Conservation (phyloP, 1,284 basidiomycete genomes). For the Pascua sp. region DNA sequence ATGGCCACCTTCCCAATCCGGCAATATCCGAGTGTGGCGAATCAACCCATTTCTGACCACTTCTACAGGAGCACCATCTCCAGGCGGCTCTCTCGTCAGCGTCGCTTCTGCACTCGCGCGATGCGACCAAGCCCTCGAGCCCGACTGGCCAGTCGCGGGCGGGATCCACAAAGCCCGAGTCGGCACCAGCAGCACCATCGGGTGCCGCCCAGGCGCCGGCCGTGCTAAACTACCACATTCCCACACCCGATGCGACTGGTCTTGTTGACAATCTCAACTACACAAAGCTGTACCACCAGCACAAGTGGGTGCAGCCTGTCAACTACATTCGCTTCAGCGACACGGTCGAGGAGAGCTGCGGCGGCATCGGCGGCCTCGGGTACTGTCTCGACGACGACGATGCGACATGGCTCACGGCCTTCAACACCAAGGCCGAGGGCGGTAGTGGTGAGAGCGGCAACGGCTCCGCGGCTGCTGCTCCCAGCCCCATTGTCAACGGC, state of each 20-base stretch:
- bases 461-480: constrained; percentile 43
- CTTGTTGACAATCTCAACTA: constrained; percentile 60
- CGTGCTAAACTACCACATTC: constrained; percentile 68
- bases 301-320: constrained; percentile 69
- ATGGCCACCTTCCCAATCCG: constrained; percentile 3
- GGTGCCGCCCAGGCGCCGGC: constrained; percentile 17
- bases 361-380: constrained; percentile 47
- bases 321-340: constrained; percentile 82
- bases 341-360: constrained; percentile 72
- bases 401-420: constrained; percentile 86
- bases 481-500: constrained; percentile 30
- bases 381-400: constrained; percentile 98
- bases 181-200: constrained; percentile 8
- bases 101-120: constrained; percentile 42
- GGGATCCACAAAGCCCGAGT: constrained; percentile 20
- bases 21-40: constrained; percentile 17
- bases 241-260: constrained; percentile 84
- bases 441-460: constrained; percentile 60
- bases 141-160: constrained; percentile 18
- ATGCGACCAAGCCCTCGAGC: constrained; percentile 31
- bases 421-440: constrained; percentile 84
- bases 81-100: constrained; percentile 59
- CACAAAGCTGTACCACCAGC: constrained; percentile 68
- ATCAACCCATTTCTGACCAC: constrained; percentile 49
- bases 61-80: constrained; percentile 80